These are phyloP conservation scores for Chaetomidium leptoderma DNA, from an alignment of 495 filamentous ascomycete genomes.

Conservation along the genomic window DNA sequence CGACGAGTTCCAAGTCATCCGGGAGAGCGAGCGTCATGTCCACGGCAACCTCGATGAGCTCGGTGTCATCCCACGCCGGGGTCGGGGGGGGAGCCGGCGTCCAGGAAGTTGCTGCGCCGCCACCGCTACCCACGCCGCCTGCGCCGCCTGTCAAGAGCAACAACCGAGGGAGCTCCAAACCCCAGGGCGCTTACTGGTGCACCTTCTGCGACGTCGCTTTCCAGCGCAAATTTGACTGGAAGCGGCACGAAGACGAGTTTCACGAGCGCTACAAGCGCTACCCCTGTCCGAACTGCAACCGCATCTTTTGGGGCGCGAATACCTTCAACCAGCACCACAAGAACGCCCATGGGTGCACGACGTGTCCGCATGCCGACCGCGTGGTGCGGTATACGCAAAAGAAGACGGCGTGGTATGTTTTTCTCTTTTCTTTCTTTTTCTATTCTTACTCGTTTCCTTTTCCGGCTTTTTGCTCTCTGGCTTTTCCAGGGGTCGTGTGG, in stretches of 20 bases:
- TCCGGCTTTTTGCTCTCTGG: not conserved
- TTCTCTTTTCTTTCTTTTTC: not conserved
- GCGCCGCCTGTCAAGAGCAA: conserved; percentile 25
- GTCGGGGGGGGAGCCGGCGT: not conserved
- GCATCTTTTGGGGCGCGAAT: conserved; percentile 49
- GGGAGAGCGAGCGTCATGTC: conserved; percentile 33
- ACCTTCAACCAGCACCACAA: conserved; percentile 52
- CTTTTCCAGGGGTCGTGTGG: not conserved
- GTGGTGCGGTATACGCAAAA: conserved; percentile 39
- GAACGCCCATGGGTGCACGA: conserved; percentile 47
- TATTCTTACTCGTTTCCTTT: not conserved
- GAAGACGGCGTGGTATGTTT: conserved; percentile 30
- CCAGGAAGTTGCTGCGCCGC: conserved; percentile 17
- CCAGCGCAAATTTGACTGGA: conserved; percentile 52
- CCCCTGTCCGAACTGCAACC: conserved; percentile 47
- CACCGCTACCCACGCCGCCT: conserved; percentile 13
- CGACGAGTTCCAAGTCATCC: conserved; percentile 36
- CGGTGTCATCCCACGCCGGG: conserved; percentile 27
- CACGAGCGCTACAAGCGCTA: conserved; percentile 51
- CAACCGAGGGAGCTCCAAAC: conserved; percentile 31
- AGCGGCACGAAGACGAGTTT: conserved; percentile 50
- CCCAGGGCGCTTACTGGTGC: conserved; percentile 45
- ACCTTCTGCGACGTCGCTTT: conserved; percentile 50
- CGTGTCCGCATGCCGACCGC: conserved; percentile 45
- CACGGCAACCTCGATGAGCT: conserved; percentile 29